Base-by-base conservation (phyloP, 495 filamentous ascomycete species). In the Talaromyces liani region DNA sequence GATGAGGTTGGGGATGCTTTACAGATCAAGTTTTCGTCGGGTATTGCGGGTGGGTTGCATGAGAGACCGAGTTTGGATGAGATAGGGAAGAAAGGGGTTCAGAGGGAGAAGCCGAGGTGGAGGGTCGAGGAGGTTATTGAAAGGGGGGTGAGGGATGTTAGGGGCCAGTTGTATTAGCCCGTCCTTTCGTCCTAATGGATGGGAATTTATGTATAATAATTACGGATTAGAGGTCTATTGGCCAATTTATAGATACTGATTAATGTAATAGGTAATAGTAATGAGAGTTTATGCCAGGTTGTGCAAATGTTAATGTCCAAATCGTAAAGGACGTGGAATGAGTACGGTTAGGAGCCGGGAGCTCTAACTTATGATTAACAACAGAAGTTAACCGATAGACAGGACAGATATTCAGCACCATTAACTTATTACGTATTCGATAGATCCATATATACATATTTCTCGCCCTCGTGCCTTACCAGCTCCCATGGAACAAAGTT, bases 1-100 rank as follows among this genome's bases (percentile, higher is more conserved):
- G 89, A 95, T 67, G 88, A 93, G 71, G 82, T 93, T 47, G 90
- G 91, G 58, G 85, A 92, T 69, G 81, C 91, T 34, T 77, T 96
- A 22, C 88, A 93, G 67, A 76, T 95, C 67, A 96, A 94, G 76
- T 94, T 91, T 76, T 92, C 89, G 3, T 91, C 88, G 3, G 92
- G 92, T 55, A 79, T 93, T 66, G 90, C 91, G 3, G 92, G 92
- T 58, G 92, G 92, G 25, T 80, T 87, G 34, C 58, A 47, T 41
- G 58, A 60, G 58, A 60, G 58, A 8, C 58, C 58, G 2, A 22
- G 14, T n/a, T 36, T 36, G 24, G 58, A 20, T 27, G 58, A 60
- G 22, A 27, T 29, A 0, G 36, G 36, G 18, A 47, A 41, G 34
- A 20, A 33, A 12, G 22, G 39, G 1, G 12, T 47, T 14, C 14